These are phyloP conservation scores for Adansonia rubrostipa DNA, from an alignment of 441 rosid species.

Conservation along the genomic window DNA sequence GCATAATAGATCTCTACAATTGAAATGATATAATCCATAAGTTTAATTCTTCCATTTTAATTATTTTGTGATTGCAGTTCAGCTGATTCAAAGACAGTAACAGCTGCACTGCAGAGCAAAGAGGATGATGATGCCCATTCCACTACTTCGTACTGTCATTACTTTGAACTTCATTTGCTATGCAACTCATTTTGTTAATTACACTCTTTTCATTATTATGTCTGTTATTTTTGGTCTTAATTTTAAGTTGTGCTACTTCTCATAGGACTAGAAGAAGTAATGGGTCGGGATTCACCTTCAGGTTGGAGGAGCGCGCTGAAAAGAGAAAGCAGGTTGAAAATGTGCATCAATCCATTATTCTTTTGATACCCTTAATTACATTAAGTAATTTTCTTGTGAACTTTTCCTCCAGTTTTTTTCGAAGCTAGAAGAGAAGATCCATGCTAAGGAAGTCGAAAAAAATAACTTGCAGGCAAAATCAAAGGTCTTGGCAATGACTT, in stretches of 20 bases:
- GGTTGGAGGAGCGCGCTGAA: conserved; percentile 79
- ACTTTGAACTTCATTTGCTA: conserved; percentile 22
- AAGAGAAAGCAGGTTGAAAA: conserved; percentile 64
- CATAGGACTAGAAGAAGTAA: conserved; percentile 57
- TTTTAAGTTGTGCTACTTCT: conserved; percentile 60
- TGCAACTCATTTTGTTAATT: conserved; percentile 14
- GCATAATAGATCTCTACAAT: neutral
- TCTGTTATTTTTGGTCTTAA: neutral
- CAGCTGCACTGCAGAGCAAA: conserved; percentile 43
- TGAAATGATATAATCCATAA: neutral
- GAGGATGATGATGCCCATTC: conserved; percentile 68
- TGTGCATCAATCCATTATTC: conserved; percentile 2
- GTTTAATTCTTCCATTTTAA: neutral
- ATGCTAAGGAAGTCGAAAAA: conserved; percentile 68
- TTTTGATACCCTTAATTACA: neutral
- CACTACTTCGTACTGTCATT: conserved; percentile 62
- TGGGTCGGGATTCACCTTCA: conserved; percentile 64
- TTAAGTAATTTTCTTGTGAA: conserved; percentile 10
- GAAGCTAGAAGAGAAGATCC: conserved; percentile 73
- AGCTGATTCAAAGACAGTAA: conserved; percentile 45
- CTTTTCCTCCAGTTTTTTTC: conserved; percentile 53
- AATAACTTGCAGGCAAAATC: conserved; percentile 64
- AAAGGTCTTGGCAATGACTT: conserved; percentile 45
- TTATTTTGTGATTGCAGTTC: conserved; percentile 43
- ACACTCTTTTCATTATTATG: conserved; percentile 9